Evolutionary conservation across 2,329 filamentous ascomycete species (phyloP), one percentile per base, ranked within the genome.

Genomic region (Trichophyton benhamiae): DNA sequence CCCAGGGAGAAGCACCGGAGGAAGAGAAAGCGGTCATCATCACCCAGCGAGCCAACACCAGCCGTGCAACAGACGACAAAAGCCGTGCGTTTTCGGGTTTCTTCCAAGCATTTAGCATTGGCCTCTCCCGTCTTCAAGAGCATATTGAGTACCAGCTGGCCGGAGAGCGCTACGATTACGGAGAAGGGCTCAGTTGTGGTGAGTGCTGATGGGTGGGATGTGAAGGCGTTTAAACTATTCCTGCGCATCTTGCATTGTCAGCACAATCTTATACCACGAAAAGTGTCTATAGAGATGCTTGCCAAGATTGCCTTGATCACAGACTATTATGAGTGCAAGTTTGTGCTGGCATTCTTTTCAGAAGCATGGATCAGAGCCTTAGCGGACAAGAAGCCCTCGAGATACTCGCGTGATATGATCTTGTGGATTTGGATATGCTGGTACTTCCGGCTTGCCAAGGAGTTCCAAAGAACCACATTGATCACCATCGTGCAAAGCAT

Each of bases 321-420:
- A 6, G 65, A 69, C 59, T 70, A 70, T 57, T 70, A 68, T 52
- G 55, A 66, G 8, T 70, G 68, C 64, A 64, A 62, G 20, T 60
- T 64, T 3, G 48, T 53, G 46, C 3, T 69, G 42, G 7, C 42
- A 3, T 38, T 68, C 15, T 57, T 66, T 6, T 55, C 42, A 1
- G 61, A 65, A 38, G 60, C 57, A n/a, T 68, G 67, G 67, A 63
- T 68, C 15, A 17, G 44, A 0, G 27, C 33, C 30, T 38, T 67
- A 36, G 60, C 64, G 1, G 57, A 65, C 36, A 59, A 44, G 2
- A 15, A 41, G 2, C 61, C 61, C 13, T 58, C 27, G 41, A 59
- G 25, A 20, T 60, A 62, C 13, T 53, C 48, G 13, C 48, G 48
- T 17, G 48, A 53, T 20, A 13, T 53, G 48, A 53, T 53, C 20